Conservation (phyloP, 2,329 filamentous ascomycete species). For the Talaromyces marneffei region DNA sequence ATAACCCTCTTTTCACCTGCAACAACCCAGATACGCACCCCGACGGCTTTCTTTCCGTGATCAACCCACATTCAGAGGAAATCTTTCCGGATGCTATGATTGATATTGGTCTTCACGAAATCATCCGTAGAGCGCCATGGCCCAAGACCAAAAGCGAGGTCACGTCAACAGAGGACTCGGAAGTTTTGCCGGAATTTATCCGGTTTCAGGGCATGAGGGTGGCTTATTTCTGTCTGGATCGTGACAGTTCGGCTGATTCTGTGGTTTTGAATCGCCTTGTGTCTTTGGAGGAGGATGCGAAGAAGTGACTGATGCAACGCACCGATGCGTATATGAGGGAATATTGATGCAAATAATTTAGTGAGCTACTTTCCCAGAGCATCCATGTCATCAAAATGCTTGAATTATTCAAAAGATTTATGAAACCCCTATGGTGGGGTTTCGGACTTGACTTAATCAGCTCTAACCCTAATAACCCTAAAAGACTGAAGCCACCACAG, state of each 20-base stretch:
- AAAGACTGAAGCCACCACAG: too few relatives aligned
- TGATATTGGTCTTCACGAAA: slow-evolving; percentile 75
- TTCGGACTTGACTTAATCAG: too few relatives aligned
- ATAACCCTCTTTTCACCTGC: slow-evolving; percentile 80
- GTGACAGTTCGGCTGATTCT: slow-evolving; percentile 70
- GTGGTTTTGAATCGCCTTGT: slow-evolving; percentile 89
- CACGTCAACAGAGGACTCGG: background rate
- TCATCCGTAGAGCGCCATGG: slow-evolving; percentile 70
- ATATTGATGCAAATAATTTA: too few relatives aligned
- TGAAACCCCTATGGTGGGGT: too few relatives aligned
- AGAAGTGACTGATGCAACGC: background rate
- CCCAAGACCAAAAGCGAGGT: slow-evolving; percentile 63
- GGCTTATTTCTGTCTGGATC: slow-evolving; percentile 79
- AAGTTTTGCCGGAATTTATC: slow-evolving; percentile 59
- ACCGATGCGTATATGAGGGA: too few relatives aligned
- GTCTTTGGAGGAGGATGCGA: slow-evolving; percentile 64
- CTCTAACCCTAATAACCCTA: too few relatives aligned
- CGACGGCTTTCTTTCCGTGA: slow-evolving; percentile 74
- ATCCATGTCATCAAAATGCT: too few relatives aligned
- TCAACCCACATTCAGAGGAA: slow-evolving; percentile 78
- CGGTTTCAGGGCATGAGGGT: slow-evolving; percentile 89
- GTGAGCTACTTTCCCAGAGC: too few relatives aligned
- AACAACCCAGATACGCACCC: slow-evolving; percentile 72
- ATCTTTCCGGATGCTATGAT: slow-evolving; percentile 73
- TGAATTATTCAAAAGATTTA: too few relatives aligned